phyloP scores from a whole-genome alignment of 331 rosid species.

The Arachis monticola region DNA sequence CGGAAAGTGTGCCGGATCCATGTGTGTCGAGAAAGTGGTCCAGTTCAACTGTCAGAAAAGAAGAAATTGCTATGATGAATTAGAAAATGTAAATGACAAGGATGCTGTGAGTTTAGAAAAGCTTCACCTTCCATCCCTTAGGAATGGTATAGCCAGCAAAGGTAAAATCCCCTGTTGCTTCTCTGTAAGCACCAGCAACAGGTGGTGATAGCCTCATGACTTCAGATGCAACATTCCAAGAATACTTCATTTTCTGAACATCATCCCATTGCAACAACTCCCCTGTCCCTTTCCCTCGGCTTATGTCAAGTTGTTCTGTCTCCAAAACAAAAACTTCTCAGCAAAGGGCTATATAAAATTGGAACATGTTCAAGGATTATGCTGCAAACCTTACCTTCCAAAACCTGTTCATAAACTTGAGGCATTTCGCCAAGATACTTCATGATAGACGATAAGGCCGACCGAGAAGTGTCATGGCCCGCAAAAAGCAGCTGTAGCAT shows the following conservation, averaged over 20 bases:
- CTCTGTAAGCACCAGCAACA: conserved; percentile 47
- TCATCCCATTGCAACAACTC: conserved; percentile 56
- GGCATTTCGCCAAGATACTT: conserved; percentile 50
- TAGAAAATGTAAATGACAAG: too few species aligned
- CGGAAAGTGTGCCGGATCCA: conserved; percentile 44
- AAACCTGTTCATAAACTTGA: conserved; percentile 49
- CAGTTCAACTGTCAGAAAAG: conserved; percentile 45
- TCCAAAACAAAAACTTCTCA: background rate
- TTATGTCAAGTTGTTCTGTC: conserved; percentile 51
- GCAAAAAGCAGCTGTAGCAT: conserved; percentile 52
- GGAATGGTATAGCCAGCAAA: conserved; percentile 59
- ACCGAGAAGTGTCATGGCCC: conserved; percentile 55
- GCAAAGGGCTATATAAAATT: background rate
- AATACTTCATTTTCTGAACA: conserved; percentile 61
- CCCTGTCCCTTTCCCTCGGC: conserved; percentile 48
- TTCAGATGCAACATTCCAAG: conserved; percentile 62
- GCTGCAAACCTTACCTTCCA: conserved; percentile 42
- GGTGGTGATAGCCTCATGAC: conserved; percentile 52
- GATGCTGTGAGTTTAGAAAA: too few species aligned
- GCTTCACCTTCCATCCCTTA: conserved; percentile 57
- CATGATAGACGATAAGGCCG: conserved; percentile 46
- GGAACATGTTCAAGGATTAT: conserved; percentile 6
- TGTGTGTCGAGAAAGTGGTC: conserved; percentile 47
- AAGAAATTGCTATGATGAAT: too few species aligned
- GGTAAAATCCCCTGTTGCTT: conserved; percentile 48